Base-by-base conservation (phyloP, 2,329 filamentous ascomycete genomes). In the Coniochaeta ligniaria region DNA sequence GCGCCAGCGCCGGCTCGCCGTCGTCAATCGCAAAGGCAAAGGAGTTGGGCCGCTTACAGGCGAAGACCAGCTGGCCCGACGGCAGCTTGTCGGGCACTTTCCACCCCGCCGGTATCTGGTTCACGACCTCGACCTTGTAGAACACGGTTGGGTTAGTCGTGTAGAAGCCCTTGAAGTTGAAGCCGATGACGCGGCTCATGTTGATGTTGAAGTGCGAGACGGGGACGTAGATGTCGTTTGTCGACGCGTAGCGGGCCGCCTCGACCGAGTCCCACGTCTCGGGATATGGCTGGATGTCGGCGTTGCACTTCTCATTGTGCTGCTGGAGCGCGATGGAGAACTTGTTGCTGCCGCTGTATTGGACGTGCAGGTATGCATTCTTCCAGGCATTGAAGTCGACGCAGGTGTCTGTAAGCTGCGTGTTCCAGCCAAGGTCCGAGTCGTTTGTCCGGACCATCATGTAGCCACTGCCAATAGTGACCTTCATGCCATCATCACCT, bases 1-100 rank as follows among this genome's bases (percentile, higher is more conserved):
- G 79, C 1, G 85, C 85, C 60, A 82, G 78, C 36, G 74, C 67
- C 55, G 87, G 87, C 58, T 82, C 77, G 24, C 87, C 87, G 70
- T 90, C 87, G 68, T 90, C 87, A 64, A 90, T 89, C 57, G 86
- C 87, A 70, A 90, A 89, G 1, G 87, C 87, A 69, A 90, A 89
- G 0, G 83, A 86, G 73, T 89, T 88, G 55, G 86, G 86, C 20
- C 86, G 80, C 65, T 82, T 86, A 77, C 87, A 90, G 7, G 81
- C 77, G 66, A 89, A 84, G 54, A 86, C 75, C 36, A 90, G 75
- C 22, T 78, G 79, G 7, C 86, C 86, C 1, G 80, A 86, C 0
- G 84, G 80, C 33, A 87, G 73, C 72, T 89, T 89, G 60, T 74
- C 72, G 1, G 86, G 85, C 9, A 88, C 74, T 33, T 69, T 75